Percentiles rank a stretch among this genome's conserved stretches.
Conservation (phyloP, 2,329 filamentous ascomycete species). For the Aaosphaeria arxii region DNA sequence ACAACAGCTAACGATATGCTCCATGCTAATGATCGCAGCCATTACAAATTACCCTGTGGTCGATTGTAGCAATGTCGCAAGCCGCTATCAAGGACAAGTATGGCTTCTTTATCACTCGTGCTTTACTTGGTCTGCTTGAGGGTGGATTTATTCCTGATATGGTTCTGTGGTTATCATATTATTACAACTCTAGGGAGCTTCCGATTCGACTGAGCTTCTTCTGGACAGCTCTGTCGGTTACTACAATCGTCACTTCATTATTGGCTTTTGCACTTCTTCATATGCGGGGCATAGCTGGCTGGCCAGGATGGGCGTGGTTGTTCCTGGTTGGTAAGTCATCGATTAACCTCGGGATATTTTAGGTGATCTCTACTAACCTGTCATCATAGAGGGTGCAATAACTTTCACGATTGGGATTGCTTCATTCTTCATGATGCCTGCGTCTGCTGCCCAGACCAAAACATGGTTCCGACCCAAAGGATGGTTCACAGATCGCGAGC, state of each 20-base stretch:
- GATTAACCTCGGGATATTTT: background rate
- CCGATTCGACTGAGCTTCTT: constrained; percentile 40
- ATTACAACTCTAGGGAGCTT: constrained; percentile 56
- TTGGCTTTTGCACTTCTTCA: constrained; percentile 38
- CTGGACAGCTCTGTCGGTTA: constrained; percentile 35
- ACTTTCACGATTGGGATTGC: constrained; percentile 54
- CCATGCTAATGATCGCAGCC: constrained; percentile 10
- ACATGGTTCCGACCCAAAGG: constrained; percentile 57
- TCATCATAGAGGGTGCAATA: constrained; percentile 51
- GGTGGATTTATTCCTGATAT: constrained; percentile 55
- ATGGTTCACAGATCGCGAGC: constrained; percentile 60
- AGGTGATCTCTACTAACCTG: background rate
- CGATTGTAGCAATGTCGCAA: constrained; percentile 57
- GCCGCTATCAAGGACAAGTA: constrained; percentile 55
- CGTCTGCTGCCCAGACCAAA: constrained; percentile 45
- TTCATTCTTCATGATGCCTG: constrained; percentile 56
- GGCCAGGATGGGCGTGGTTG: constrained; percentile 38
- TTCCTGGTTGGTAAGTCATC: constrained; percentile 46
- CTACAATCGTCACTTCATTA: constrained; percentile 30
- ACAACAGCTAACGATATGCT: too few relatives aligned
- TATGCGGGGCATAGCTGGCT: constrained; percentile 38
- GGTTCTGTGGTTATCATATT: constrained; percentile 50
- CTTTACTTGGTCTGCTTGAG: constrained; percentile 39
- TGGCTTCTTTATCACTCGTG: constrained; percentile 36
- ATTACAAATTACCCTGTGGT: constrained; percentile 41